These are phyloP conservation scores for Gossypium turneri DNA, from an alignment of 345 rosid species.

Conservation along the genomic window DNA sequence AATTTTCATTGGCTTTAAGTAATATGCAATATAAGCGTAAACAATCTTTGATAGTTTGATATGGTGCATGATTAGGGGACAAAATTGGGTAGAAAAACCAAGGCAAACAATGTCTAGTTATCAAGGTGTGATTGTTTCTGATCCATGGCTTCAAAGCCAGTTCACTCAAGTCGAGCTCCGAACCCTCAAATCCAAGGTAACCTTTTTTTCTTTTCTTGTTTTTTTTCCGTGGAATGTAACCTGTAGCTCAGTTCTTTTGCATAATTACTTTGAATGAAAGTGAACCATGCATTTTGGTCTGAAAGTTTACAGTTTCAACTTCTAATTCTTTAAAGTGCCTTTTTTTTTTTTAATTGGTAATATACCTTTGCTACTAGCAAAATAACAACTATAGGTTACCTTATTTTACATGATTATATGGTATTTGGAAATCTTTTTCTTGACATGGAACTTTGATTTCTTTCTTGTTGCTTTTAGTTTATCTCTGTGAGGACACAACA, in stretches of 20 bases:
- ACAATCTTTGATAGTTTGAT: neutral
- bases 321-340: neutral
- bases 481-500: constrained; percentile 52
- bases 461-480: constrained; percentile 38
- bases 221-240: neutral
- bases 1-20: neutral
- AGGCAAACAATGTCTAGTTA: constrained; percentile 63
- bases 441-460: constrained; percentile 16
- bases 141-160: constrained; percentile 96
- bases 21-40: neutral
- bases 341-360: neutral
- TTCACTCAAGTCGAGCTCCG: constrained; percentile 99
- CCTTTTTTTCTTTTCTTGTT: neutral
- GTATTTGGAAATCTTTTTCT: neutral
- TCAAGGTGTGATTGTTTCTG: constrained; percentile 89
- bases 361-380: neutral
- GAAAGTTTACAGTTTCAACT: neutral
- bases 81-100: constrained; percentile 13
- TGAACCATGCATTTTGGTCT: neutral
- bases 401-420: neutral
- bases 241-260: neutral
- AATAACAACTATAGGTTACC: neutral
- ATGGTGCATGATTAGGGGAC: neutral
- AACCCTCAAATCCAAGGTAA: constrained; percentile 87
- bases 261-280: neutral